Base-by-base conservation (phyloP, 2,329 filamentous ascomycete genomes). In the Trichoderma brevicompactum region DNA sequence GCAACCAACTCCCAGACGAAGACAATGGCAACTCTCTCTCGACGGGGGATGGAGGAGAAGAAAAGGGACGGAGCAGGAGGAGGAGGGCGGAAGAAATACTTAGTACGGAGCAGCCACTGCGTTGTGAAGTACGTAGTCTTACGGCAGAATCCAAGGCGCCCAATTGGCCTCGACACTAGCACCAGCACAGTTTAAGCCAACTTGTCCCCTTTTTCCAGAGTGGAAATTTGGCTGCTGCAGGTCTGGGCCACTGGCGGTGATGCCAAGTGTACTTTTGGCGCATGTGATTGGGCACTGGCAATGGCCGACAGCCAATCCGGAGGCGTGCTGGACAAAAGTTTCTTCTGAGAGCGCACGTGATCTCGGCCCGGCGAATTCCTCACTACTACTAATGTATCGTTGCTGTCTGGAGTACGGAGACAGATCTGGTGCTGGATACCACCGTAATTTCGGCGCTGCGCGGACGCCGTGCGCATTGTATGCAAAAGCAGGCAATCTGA, bases 201-300 rank as follows among this genome's bases (percentile, higher is more conserved):
- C 34, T 36, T 23, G 17, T 62, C 49, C 59, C 59, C 59, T 53
- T 46, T 52, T 62, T 62, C 59, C 46, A 61, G 64, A 69, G 60
- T 69, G 71, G 71, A 69, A 68, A 67, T 67, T 68, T 65, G 28
- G 59, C 63, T 59, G n/a, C 59, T 52, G 59, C 59, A 62, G 55
- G 55, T 28, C 23, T 28, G 2, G 23, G 23, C 23, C 23, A 28
- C 23, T 28, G 23, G 23, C 55, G 55, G 59, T 60, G 56, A 49
- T 36, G 56, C 44, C 56, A 49, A 60, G 58, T 50, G 15, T 41
- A 17, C 6, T 17, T 19, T n/a, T 44, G 59, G 28, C 70, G 68
- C 74, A 76, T 77, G 75, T 77, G 75, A 77, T 75, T 72, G 69
- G 71, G 59, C 28, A 71, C 71, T 71, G 13, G 46, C 49, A 15